Percentiles rank a stretch among this genome's conserved stretches.
Conservation (phyloP, 441 rosid genomes). For the Gossypium trilobum region DNA sequence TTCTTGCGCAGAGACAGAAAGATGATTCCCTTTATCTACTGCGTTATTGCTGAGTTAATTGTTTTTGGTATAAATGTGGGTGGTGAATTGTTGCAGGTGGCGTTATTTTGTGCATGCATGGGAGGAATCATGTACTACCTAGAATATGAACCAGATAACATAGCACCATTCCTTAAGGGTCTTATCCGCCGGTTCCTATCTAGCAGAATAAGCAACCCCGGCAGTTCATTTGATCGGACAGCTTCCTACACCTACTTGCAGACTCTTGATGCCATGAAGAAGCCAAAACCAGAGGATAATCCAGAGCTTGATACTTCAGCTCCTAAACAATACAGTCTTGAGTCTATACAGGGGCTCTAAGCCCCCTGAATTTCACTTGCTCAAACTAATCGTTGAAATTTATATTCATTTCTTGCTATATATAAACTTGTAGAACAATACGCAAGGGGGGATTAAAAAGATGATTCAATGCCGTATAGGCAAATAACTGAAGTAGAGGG, state of each 20-base stretch:
- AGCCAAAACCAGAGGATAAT: slow-evolving; percentile 45
- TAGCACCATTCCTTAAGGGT: slow-evolving; percentile 86
- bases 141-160: slow-evolving; percentile 88
- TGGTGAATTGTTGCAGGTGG: slow-evolving; percentile 48
- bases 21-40: background rate
- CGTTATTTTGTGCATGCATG: slow-evolving; percentile 88
- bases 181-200: slow-evolving; percentile 87
- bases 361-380: slow-evolving; percentile 4
- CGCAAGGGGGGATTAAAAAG: background rate
- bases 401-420: background rate
- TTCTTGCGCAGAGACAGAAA: background rate
- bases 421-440: background rate
- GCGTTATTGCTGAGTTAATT: background rate
- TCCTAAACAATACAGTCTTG: slow-evolving; percentile 69
- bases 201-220: slow-evolving; percentile 83
- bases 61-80: background rate
- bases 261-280: slow-evolving; percentile 55
- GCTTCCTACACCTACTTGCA: slow-evolving; percentile 67
- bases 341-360: slow-evolving; percentile 85
- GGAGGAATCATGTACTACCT: slow-evolving; percentile 96
- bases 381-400: slow-evolving; percentile 23
- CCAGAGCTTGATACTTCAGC: slow-evolving; percentile 38
- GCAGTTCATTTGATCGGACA: slow-evolving; percentile 36
- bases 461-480: background rate
- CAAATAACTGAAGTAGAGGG: background rate